Base-by-base conservation (phyloP, 345 rosid genomes). In the Excoecaria cochinchinensis region DNA sequence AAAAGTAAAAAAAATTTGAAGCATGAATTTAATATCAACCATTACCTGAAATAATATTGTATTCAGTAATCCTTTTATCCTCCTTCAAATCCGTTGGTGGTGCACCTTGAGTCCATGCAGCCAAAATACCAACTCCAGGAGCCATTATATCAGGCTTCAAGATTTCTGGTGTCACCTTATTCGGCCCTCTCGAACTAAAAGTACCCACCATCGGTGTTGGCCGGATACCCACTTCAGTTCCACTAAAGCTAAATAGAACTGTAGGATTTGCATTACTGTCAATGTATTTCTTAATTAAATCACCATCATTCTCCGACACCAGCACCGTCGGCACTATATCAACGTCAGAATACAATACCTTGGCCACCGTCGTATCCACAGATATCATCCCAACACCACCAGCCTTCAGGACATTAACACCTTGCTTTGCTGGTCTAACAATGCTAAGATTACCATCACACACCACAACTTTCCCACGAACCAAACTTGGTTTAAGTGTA, bases 371-470 rank as follows among this genome's bases (percentile, higher is more conserved):
- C 0, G 89, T 90, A 11, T 61, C 21, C 14, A 90, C 94, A 9
- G 89, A 77, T 62, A 94, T 88, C 97, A 94, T 94, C 69, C 93
- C 98, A 15, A 83, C 67, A 7, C 98, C 98, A 3, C 96, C 97
- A 0, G 93, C 94, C 6, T 89, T 88, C 22, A 81, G 81, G 25
- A 94, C 97, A 0, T 87, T 92, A 8, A 71, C 80, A 47, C 98
- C 97, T 81, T 94, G 90, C 77, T 89, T 91, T 3, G 85, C 93
- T n/a, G 93, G 87, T 19, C 90, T n/a, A n/a, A n/a, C 82, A 77
- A 79, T 92, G 4, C n/a, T n/a, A n/a, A 78, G 60, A 7, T 96
- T 97, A 48, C 94, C 70, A 21, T 92, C 97, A 44, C 98, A 94
- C 8, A 94, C 4, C 14, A 94, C 97, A 47, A 94, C 86, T 24